Base-by-base conservation (phyloP, 2,329 filamentous ascomycete species). In the Lomentospora prolificans region DNA sequence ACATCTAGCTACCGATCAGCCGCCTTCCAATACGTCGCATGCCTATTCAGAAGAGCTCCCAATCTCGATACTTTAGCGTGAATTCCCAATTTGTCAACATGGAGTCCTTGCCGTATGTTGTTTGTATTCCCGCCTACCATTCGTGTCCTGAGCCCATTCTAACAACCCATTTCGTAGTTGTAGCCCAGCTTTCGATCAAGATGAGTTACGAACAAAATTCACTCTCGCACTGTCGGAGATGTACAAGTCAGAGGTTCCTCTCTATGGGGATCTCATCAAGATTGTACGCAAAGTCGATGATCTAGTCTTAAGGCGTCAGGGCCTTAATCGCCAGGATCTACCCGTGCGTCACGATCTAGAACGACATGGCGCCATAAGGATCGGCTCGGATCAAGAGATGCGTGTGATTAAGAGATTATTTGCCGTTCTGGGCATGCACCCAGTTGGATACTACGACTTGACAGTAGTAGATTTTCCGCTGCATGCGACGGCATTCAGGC, bases 381-480 rank as follows among this genome's bases (percentile, higher is more conserved):
- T 79, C 0, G 75, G 76, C 3, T 77, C 72, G 0, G 52, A 67
- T 0, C 55, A 69, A 8, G 76, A 79, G 58, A 63, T 79, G 9
- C 60, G 62, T 3, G 73, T 66, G 1, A 69, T 77, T 46, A 56
- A 66, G 1, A 70, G 74, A 7, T 61, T 80, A 27, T 78, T 80
- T 57, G 65, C 66, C 0, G 57, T 78, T 2, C 64, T 80, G 56
- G 75, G 72, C 4, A 73, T 80, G 70, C 61, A 71, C 22, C 69
- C 77, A 0, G 75, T 79, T 0, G 76, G 75, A 0, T 79, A 79
- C 60, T 80, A 80, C 58, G 75, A 80, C 55, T 66, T 80, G 0
- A 70, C 69, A 0, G 61, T 70, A 0, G 75, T 72, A 3, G 70
- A 71, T 0, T 65, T 80, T 12, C 77, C 77, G 0, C 70, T 80